Evolutionary conservation across 1,284 basidiomycete species (phyloP).

Genomic region (Trichosporon faecale): DNA sequence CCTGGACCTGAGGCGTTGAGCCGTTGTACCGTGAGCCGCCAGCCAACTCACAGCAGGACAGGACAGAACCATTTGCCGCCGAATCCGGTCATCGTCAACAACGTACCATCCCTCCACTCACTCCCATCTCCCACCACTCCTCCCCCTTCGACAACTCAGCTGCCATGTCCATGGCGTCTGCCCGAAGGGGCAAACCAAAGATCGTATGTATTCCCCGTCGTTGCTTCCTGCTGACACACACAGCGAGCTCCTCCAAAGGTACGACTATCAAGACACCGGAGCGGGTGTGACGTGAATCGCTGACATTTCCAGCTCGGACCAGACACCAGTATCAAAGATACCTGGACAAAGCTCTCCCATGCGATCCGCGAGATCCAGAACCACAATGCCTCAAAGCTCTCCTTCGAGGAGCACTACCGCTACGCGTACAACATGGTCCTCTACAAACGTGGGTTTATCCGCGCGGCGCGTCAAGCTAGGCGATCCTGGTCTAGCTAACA

Average conservation of each 20-base stretch:
- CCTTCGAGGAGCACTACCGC: conserved; percentile 94
- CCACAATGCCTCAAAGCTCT: conserved; percentile 86
- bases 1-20: too few species aligned
- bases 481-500: neutral
- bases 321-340: conserved; percentile 49
- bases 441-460: conserved; percentile 58
- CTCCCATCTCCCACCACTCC: too few species aligned
- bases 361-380: conserved; percentile 96
- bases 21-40: neutral
- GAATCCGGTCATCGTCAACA: conserved; percentile 3
- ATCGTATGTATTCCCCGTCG: conserved; percentile 35
- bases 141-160: neutral
- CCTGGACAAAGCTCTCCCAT: conserved; percentile 46
- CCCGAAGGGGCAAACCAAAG: conserved; percentile 45
- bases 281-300: neutral
- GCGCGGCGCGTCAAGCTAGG: neutral
- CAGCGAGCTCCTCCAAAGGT: conserved; percentile 49
- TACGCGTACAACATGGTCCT: conserved; percentile 93
- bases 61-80: conserved; percentile 3
- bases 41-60: neutral
- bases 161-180: conserved; percentile 43
- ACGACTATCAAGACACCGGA: neutral
- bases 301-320: conserved; percentile 37
- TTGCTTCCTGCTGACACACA: conserved; percentile 10
- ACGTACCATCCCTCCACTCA: neutral